Conservation (phyloP, 2,329 filamentous ascomycete genomes). For the Stemphylium vesicarium region DNA sequence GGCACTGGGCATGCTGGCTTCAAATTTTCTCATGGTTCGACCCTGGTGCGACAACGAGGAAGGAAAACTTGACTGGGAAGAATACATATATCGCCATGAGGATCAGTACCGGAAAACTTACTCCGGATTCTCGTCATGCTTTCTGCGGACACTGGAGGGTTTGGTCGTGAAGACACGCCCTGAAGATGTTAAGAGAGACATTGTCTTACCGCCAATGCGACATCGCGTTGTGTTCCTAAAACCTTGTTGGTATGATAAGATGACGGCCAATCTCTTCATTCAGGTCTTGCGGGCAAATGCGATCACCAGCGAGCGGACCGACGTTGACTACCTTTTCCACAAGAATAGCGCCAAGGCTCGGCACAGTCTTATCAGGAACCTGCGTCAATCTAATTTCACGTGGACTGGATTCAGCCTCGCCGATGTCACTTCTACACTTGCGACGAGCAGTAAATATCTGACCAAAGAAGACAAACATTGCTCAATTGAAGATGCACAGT, state of each 20-base stretch:
- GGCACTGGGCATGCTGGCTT: slow-evolving; percentile 69
- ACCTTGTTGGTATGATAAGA: slow-evolving; percentile 82
- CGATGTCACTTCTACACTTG: slow-evolving; percentile 69
- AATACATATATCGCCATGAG: slow-evolving; percentile 67
- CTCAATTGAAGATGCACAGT: slow-evolving; percentile 63
- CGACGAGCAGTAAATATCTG: slow-evolving; percentile 72
- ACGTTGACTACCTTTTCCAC: slow-evolving; percentile 89
- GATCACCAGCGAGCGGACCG: slow-evolving; percentile 83
- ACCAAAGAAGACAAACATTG: slow-evolving; percentile 66
- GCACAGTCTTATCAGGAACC: slow-evolving; percentile 73
- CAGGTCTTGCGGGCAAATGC: slow-evolving; percentile 86
- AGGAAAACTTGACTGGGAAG: slow-evolving; percentile 73
- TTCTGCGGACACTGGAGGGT: slow-evolving; percentile 74
- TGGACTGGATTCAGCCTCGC: slow-evolving; percentile 74
- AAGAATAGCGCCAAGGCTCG: slow-evolving; percentile 72
- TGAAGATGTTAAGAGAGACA: slow-evolving; percentile 69
- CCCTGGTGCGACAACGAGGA: slow-evolving; percentile 75
- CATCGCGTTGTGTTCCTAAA: slow-evolving; percentile 77
- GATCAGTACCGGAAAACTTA: slow-evolving; percentile 61
- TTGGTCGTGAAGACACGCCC: slow-evolving; percentile 82
- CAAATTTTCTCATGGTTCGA: slow-evolving; percentile 73
- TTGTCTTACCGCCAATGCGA: slow-evolving; percentile 71
- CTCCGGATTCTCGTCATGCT: slow-evolving; percentile 61
- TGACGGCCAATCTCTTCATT: slow-evolving; percentile 83
- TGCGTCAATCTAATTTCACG: slow-evolving; percentile 85